Conservation (phyloP, 441 rosid genomes). For the Sinapis alba region DNA sequence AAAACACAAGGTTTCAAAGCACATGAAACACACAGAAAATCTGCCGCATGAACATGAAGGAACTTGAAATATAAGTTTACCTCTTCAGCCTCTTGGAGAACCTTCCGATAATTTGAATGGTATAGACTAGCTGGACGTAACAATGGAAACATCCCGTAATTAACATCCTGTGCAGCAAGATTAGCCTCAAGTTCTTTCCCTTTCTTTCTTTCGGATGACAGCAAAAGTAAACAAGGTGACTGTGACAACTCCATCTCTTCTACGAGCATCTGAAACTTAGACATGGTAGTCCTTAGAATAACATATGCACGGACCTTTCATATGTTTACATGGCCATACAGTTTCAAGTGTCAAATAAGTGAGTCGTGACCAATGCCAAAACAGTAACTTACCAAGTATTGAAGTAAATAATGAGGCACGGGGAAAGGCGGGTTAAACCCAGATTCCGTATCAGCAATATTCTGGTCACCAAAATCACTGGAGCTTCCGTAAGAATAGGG, state of each 20-base stretch:
- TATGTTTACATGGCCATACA: slow-evolving; percentile 66
- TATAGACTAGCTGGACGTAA: slow-evolving; percentile 67
- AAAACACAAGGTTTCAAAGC: not conserved
- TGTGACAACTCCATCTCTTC: slow-evolving; percentile 77
- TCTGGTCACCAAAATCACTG: slow-evolving; percentile 47
- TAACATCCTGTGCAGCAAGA: slow-evolving; percentile 73
- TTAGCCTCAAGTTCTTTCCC: slow-evolving; percentile 84
- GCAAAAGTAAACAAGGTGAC: slow-evolving; percentile 94
- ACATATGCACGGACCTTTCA: slow-evolving; percentile 80
- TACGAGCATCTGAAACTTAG: slow-evolving; percentile 99
- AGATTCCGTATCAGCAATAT: slow-evolving; percentile 51
- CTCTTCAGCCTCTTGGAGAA: slow-evolving; percentile 67
- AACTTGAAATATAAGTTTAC: slow-evolving; percentile 46
- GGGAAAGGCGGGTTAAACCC: slow-evolving; percentile 71
- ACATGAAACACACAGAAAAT: slow-evolving; percentile 10
- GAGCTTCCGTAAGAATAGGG: slow-evolving; percentile 75
- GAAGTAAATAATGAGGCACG: slow-evolving; percentile 72
- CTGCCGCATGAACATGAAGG: not conserved
- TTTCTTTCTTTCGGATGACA: slow-evolving; percentile 83
- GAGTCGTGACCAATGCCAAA: slow-evolving; percentile 39
- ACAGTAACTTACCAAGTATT: slow-evolving; percentile 67
- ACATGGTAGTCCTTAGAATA: slow-evolving; percentile 95
- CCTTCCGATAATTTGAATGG: slow-evolving; percentile 68
- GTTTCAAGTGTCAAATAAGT: slow-evolving; percentile 56
- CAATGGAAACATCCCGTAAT: slow-evolving; percentile 84